Evolutionary conservation across 2,329 filamentous ascomycete genomes (phyloP).

Genomic region (Trichoderma sp.): DNA sequence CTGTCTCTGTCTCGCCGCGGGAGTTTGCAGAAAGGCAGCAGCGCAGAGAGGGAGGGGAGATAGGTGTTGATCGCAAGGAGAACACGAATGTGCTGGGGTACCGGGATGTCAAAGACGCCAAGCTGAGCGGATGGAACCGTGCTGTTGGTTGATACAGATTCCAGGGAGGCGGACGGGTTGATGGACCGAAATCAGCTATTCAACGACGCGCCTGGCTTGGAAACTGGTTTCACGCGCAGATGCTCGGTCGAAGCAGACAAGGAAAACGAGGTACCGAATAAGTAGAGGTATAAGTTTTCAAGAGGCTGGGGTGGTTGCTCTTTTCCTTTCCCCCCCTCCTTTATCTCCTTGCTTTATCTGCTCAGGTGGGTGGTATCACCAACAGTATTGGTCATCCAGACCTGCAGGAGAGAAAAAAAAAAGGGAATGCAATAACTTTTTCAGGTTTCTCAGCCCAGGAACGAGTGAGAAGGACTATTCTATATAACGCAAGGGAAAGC

Average conservation of each 20-base stretch:
- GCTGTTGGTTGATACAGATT: background rate
- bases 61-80: background rate
- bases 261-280: background rate
- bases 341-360: conserved; percentile 6
- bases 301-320: background rate
- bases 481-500: background rate
- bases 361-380: conserved; percentile 12
- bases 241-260: background rate
- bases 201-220: background rate
- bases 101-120: conserved; percentile 12
- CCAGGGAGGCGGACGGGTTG: background rate
- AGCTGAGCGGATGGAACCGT: conserved; percentile 7
- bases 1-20: conserved; percentile 2
- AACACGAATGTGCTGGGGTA: background rate
- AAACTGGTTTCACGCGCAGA: background rate
- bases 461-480: background rate
- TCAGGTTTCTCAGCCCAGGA: background rate
- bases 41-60: background rate
- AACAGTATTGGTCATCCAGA: background rate
- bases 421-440: background rate
- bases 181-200: background rate
- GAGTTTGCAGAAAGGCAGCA: conserved; percentile 10
- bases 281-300: background rate
- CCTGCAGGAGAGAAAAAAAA: background rate
- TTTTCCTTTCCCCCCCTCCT: conserved; percentile 2